Percentiles rank a stretch among this genome's conserved stretches.
These are phyloP conservation scores for Eustoma russellianum DNA, from an alignment of 257 asterid species.

Conservation along the genomic window DNA sequence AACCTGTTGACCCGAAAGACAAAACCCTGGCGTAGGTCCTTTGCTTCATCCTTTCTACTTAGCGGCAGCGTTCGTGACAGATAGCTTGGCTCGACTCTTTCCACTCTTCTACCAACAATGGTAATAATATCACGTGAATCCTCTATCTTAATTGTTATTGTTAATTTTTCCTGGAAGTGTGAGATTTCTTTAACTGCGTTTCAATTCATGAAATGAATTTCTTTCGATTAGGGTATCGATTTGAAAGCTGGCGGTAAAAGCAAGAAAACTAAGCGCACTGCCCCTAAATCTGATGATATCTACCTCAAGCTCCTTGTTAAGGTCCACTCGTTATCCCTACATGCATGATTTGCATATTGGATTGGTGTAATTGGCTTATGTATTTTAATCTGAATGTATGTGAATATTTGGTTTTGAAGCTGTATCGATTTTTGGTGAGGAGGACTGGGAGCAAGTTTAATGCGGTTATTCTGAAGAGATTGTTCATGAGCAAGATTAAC, in stretches of 20 bases:
- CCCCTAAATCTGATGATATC: slow-evolving; percentile 35
- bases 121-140: too few species aligned
- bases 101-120: too few species aligned
- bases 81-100: too few species aligned
- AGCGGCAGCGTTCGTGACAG: neutral
- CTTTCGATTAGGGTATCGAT: slow-evolving; percentile 26
- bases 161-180: too few species aligned
- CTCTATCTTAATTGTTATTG: too few species aligned
- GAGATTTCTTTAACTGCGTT: too few species aligned
- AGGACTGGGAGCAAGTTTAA: slow-evolving; percentile 32
- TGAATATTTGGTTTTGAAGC: slow-evolving; percentile 7
- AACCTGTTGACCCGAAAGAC: neutral
- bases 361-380: neutral
- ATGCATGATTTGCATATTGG: too few species aligned
- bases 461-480: slow-evolving; percentile 30
- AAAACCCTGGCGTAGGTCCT: slow-evolving; percentile 3
- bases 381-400: neutral
- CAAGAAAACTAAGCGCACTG: slow-evolving; percentile 30
- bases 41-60: neutral
- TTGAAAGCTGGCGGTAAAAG: slow-evolving; percentile 34
- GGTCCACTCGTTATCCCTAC: slow-evolving; percentile 4
- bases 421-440: slow-evolving; percentile 31
- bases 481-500: slow-evolving; percentile 35
- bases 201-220: neutral
- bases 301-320: slow-evolving; percentile 37